These are phyloP conservation scores for Nitzschia palea DNA, from an alignment of 108 stramenopile species.

Conservation along the genomic window DNA sequence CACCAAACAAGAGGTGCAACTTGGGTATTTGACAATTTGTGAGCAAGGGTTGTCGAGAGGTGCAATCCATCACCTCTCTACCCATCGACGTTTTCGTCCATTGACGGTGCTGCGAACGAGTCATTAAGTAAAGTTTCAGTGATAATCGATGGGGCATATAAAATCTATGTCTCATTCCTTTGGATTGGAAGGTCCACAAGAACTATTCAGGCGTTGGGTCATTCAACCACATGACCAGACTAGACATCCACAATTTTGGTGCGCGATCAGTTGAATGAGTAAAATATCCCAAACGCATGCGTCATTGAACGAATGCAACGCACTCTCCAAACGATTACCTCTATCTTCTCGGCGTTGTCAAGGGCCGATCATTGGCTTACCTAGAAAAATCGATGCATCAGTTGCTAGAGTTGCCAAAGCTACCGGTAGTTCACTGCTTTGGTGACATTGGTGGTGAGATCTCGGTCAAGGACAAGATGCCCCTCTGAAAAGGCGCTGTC, in stretches of 20 bases:
- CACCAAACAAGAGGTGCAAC: background rate
- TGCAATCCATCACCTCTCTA: background rate
- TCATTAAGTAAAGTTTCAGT: background rate
- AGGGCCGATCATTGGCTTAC: background rate
- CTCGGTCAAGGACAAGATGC: too few species aligned
- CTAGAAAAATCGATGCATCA: too few species aligned
- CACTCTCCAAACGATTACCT: too few species aligned
- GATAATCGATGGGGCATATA: background rate
- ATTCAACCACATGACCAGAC: background rate
- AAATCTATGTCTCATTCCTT: background rate
- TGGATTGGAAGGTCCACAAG: background rate
- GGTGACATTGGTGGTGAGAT: too few species aligned
- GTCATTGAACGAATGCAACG: too few species aligned
- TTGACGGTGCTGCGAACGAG: too few species aligned
- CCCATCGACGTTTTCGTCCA: too few species aligned
- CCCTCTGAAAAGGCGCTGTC: too few species aligned
- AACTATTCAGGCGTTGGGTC: background rate
- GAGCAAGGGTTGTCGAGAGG: background rate
- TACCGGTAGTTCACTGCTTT: too few species aligned
- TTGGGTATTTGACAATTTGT: background rate
- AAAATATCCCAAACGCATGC: background rate
- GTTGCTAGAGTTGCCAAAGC: too few species aligned
- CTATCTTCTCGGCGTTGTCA: background rate
- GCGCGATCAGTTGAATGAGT: background rate
- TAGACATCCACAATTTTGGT: background rate